Base-by-base conservation (phyloP, 2,329 filamentous ascomycete species). In the Colletotrichum paranaense region DNA sequence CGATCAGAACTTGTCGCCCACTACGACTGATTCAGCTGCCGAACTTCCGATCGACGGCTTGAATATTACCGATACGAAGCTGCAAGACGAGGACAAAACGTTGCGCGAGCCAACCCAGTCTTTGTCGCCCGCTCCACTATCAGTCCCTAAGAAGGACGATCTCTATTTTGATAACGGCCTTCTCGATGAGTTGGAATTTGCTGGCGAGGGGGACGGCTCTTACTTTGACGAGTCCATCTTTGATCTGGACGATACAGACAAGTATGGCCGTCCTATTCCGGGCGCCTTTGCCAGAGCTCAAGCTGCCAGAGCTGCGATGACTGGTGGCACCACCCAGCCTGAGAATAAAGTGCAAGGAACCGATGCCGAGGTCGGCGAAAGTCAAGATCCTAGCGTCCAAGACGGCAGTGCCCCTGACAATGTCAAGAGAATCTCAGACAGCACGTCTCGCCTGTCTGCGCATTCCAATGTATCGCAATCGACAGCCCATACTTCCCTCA, bases 191-290 rank as follows among this genome's bases (percentile, higher is more conserved):
- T 78, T 83, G 7, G 83, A 85, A 53, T 87, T 89, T 76, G 84
- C 86, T 84, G 69, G 84, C 86, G 62, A 88, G 71, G 86, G 86
- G 22, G 89, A 92, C 32, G 86, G 86, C 1, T 84, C 85, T 0
- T 85, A 88, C 1, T 94, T 95, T 79, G 92, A 95, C 74, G 93
- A 95, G 79, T 92, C 91, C 6, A 87, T 94, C 16, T 94, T 95
- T 78, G 93, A 95, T 75, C 86, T 91, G 38, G 86, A 92, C 64
- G 90, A 92, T 77, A 91, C 91, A 16, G 88, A 92, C 80, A 81
- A 87, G 74, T 92, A 89, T 78, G 90, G 91, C 19, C 85, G 91
- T 26, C 90, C 89, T 1, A 87, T 91, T 52, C 88, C 89, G 0
- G 89, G 89, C 5, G 86, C 87, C 1, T 91, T 91, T 80, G 88